Percentiles rank a stretch among this genome's conserved stretches.
phyloP scores from a whole-genome alignment of 2,329 filamentous ascomycete genomes.

The Ophiostoma sp. region DNA sequence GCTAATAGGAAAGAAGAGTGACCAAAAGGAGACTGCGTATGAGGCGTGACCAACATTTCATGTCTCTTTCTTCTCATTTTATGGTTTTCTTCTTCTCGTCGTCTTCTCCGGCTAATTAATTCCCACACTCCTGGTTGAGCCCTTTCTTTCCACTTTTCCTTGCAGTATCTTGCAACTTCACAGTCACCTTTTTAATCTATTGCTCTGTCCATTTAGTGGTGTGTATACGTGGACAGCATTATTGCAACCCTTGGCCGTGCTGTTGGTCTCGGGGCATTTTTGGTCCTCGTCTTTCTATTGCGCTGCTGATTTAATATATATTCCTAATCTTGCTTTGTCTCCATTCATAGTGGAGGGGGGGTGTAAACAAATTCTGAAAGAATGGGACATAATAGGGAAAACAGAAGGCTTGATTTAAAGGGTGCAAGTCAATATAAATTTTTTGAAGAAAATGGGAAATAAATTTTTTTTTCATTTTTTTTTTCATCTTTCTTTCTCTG shows the following conservation, averaged over 20 bases:
- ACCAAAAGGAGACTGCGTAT: neutral
- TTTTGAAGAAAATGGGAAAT: neutral
- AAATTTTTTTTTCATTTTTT: neutral
- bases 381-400: neutral
- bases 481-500: too few relatives aligned
- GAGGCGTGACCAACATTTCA: neutral
- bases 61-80: neutral
- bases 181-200: neutral
- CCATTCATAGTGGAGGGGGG: neutral
- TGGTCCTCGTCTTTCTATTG: neutral
- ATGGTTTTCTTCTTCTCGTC: neutral
- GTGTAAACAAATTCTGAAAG: neutral
- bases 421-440: neutral
- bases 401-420: neutral
- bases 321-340: neutral
- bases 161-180: neutral
- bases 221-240: conserved; percentile 20
- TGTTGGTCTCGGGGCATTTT: conserved; percentile 10
- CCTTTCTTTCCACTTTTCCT: neutral
- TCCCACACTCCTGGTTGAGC: conserved; percentile 19
- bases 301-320: neutral
- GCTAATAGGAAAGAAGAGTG: neutral
- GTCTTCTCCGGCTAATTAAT: conserved; percentile 9
- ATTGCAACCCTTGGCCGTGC: neutral
- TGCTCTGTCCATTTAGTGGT: neutral